phyloP scores from a whole-genome alignment of 306 rosid species.

The Gynostemma pentaphyllum region DNA sequence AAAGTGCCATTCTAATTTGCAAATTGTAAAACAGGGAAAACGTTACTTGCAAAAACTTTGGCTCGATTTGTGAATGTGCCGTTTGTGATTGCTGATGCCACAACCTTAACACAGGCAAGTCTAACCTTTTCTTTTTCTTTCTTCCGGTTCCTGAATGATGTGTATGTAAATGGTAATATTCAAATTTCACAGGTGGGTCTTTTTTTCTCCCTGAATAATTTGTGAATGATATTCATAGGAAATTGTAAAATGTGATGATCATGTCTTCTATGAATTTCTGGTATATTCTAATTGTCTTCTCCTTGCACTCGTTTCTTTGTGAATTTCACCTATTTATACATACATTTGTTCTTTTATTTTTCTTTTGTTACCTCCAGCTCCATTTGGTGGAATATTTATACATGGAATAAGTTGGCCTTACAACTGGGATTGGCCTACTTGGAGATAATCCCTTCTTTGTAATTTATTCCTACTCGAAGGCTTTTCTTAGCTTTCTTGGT shows the following conservation, averaged over 20 bases:
- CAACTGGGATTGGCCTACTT: not conserved
- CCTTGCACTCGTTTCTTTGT: not conserved
- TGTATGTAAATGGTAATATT: not conserved
- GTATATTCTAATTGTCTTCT: not conserved
- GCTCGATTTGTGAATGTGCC: conserved; percentile 99
- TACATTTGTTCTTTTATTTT: not conserved
- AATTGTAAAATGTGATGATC: not conserved
- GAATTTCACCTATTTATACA: not conserved
- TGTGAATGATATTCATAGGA: no score
- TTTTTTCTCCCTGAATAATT: no score
- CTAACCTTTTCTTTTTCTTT: conserved; percentile 9
- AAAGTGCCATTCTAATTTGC: conserved; percentile 21
- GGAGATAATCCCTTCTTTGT: no score
- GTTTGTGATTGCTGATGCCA: conserved; percentile 91
- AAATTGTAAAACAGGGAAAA: conserved; percentile 64
- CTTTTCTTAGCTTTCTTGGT: no score
- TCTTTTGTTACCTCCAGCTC: not conserved
- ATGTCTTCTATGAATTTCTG: not conserved
- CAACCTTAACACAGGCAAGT: conserved; percentile 90
- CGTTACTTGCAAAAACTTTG: conserved; percentile 84
- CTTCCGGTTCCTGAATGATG: not conserved
- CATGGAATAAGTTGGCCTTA: not conserved
- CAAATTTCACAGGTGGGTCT: not conserved
- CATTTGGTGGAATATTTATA: not conserved
- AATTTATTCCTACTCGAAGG: no score